Conservation (phyloP, 352 stramenopile species). For the Phytophthora chlamydospora region DNA sequence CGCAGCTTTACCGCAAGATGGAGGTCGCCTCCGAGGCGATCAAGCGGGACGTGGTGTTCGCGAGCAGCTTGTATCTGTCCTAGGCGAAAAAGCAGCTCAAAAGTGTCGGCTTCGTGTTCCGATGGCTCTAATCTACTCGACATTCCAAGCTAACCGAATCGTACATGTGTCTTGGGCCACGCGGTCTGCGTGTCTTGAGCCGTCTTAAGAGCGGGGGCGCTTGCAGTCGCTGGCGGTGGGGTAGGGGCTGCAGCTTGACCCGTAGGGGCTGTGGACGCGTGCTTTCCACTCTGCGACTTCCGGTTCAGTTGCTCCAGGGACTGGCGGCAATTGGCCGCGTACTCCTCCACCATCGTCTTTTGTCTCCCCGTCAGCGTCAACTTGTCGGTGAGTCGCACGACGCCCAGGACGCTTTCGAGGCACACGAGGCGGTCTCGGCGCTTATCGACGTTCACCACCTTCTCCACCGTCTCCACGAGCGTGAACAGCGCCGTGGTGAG, state of each 20-base stretch:
- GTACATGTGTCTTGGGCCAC: constrained; percentile 40
- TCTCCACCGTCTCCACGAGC: constrained; percentile 51
- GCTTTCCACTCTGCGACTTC: constrained; percentile 7
- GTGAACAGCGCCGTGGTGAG: constrained; percentile 47
- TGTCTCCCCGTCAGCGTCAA: constrained; percentile 35
- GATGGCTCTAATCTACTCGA: constrained; percentile 12
- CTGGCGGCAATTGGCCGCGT: constrained; percentile 53
- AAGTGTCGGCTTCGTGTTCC: not conserved
- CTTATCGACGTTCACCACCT: constrained; percentile 39
- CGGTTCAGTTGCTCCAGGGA: constrained; percentile 39
- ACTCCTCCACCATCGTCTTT: constrained; percentile 47
- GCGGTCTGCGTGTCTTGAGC: not conserved
- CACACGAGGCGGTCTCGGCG: constrained; percentile 56
- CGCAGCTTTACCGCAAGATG: constrained; percentile 97
- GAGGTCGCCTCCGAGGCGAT: constrained; percentile 96
- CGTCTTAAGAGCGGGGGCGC: constrained; percentile 1
- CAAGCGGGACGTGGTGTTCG: constrained; percentile 98
- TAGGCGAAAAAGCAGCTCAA: constrained; percentile 27
- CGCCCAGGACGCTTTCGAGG: constrained; percentile 49
- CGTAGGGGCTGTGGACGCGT: not conserved
- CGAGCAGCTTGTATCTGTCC: constrained; percentile 94
- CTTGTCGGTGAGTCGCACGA: constrained; percentile 30
- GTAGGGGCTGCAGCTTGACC: constrained; percentile 1
- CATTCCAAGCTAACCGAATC: constrained; percentile 37
- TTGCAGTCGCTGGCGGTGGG: not conserved